Evolutionary conservation across 768 basidiomycete genomes (phyloP), one percentile per base, ranked within the genome.

Genomic region (Mycena haematopus): DNA sequence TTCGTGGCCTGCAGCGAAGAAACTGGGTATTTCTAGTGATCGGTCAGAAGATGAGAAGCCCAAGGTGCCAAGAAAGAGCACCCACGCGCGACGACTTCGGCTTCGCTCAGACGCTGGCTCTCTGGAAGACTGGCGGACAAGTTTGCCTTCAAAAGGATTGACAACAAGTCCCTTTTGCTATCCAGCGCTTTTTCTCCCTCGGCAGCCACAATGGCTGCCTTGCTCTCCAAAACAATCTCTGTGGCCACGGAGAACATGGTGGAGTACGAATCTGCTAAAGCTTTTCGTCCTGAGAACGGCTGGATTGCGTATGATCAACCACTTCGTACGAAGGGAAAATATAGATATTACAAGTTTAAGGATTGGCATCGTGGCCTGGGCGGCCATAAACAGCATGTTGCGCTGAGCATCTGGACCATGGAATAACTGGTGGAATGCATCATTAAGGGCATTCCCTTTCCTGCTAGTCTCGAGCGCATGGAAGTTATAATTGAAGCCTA

Each of bases 141-240:
- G 68, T 86, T 86, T 5, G 84, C 83, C 58, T 73, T 76, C 56
- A 85, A 75, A 11, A 86, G 73, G 17, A 83, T 64, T 6, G 78
- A 80, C 24, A 86, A 69, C 11, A 86, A 58, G 69, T 86, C 84
- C 4, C 79, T 76, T 14, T 78, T 77, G 2, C 64, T 65, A 11
- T 75, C 46, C 8, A 54, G 66, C 15, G 71, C 42, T 29, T 68
- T 65, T 24, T 52, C 62, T 7, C 60, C 63, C 13, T 27, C 56
- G 6, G 57, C 57, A 8, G 76, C 67, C 11, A 45, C 11, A 2
- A 60, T 44, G n/a, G n/a, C n/a, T n/a, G n/a, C n/a, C n/a, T n/a
- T n/a, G 66, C 79, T 84, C 21, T 78, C 71, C 7, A 56, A 25
- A 1, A 82, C 54, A 10, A 84, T 71, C 40, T 77, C 73, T 38